phyloP scores from a whole-genome alignment of 2,329 filamentous ascomycete species.

The Microcera coccophila region DNA sequence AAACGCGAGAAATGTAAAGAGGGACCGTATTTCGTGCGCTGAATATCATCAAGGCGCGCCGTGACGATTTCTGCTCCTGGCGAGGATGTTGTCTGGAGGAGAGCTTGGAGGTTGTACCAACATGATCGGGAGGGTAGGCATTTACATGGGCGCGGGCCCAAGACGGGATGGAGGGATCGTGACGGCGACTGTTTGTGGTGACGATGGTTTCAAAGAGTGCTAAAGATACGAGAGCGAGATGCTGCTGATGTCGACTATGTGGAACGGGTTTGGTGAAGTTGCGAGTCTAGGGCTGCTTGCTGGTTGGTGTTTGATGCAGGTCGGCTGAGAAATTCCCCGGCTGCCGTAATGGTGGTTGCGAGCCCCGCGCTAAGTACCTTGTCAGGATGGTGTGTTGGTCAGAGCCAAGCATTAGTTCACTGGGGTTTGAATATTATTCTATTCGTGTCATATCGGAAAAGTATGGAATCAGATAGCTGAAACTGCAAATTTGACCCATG shows the following conservation, averaged over 20 bases:
- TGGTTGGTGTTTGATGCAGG: constrained; percentile 12
- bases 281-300: constrained; percentile 1
- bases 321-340: constrained; percentile 24
- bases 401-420: too few relatives aligned
- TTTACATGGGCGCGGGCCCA: constrained; percentile 31
- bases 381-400: too few relatives aligned
- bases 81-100: constrained; percentile 34
- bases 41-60: constrained; percentile 45
- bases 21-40: constrained; percentile 7
- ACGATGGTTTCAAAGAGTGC: too few relatives aligned
- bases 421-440: too few relatives aligned
- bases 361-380: neutral
- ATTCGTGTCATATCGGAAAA: too few relatives aligned
- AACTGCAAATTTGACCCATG: too few relatives aligned
- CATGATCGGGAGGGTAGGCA: constrained; percentile 36
- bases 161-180: constrained; percentile 6
- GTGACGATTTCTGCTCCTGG: constrained; percentile 34
- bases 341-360: neutral
- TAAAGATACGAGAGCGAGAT: too few relatives aligned
- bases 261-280: neutral
- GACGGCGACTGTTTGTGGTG: constrained; percentile 5
- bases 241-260: too few relatives aligned
- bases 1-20: constrained; percentile 1
- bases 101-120: constrained; percentile 35
- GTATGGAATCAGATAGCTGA: too few relatives aligned